A percentile compares a stretch with the other conserved stretches of the same genome.
phyloP scores from a whole-genome alignment of 352 stramenopile genomes.

The Phytophthora hibernalis region DNA sequence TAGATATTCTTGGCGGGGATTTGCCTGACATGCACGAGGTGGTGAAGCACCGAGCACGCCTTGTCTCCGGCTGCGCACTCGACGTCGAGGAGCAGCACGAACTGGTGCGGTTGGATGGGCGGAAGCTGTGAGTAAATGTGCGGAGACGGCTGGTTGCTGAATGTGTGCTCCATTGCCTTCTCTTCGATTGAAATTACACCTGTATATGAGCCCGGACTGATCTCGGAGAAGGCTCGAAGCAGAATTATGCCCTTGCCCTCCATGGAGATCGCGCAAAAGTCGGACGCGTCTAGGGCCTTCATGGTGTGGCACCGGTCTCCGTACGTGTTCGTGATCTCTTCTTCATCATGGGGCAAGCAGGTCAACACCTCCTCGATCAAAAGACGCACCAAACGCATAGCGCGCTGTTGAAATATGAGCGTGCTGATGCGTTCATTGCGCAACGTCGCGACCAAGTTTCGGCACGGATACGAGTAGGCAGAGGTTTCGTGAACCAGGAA shows the following conservation, averaged over 20 bases:
- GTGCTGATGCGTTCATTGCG: conserved; percentile 22
- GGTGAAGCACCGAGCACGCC: conserved; percentile 40
- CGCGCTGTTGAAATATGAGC: conserved; percentile 27
- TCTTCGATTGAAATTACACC: conserved; percentile 19
- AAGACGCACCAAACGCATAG: conserved; percentile 29
- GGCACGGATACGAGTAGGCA: conserved; percentile 32
- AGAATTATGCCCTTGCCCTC: conserved; percentile 26
- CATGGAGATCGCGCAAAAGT: conserved; percentile 35
- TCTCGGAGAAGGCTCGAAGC: conserved; percentile 34
- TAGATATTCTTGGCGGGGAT: conserved; percentile 50
- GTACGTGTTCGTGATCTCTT: conserved; percentile 32
- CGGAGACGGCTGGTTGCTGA: not conserved
- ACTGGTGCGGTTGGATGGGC: conserved; percentile 19
- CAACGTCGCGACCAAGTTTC: conserved; percentile 34
- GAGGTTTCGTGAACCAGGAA: conserved; percentile 43
- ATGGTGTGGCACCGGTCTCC: conserved; percentile 28
- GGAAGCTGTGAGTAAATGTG: conserved; percentile 36
- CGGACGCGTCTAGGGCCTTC: conserved; percentile 22
- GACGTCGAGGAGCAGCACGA: conserved; percentile 47
- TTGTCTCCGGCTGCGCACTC: conserved; percentile 47
- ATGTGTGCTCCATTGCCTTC: not conserved
- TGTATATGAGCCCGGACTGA: conserved; percentile 17
- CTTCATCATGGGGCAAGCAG: conserved; percentile 29
- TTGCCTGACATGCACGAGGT: conserved; percentile 35
- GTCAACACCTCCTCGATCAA: conserved; percentile 42